Percentiles rank a stretch among this genome's conserved stretches.
These are phyloP conservation scores for Neurospora sp. DNA, from an alignment of 495 filamentous ascomycete genomes.

Conservation along the genomic window DNA sequence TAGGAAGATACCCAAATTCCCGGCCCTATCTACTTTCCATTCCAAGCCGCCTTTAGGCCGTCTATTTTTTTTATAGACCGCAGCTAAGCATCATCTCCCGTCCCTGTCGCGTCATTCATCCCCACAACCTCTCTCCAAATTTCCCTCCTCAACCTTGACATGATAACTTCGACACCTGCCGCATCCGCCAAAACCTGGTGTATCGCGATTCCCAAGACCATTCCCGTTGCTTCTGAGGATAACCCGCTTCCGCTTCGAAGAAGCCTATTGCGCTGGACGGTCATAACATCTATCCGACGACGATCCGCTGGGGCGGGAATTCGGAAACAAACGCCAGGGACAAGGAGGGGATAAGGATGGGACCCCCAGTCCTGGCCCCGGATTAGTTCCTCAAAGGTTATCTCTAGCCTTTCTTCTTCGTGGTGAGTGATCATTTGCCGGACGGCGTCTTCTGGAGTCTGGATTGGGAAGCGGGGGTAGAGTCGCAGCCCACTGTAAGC, in stretches of 20 bases:
- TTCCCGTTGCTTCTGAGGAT: background rate
- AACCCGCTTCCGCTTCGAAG: background rate
- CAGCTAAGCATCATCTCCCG: background rate
- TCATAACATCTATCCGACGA: background rate
- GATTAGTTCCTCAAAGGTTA: background rate
- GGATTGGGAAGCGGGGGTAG: background rate
- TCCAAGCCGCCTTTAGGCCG: background rate
- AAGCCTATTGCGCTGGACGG: background rate
- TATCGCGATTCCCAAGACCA: background rate
- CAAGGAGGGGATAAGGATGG: background rate
- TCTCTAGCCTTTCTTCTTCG: background rate
- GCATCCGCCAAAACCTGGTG: background rate
- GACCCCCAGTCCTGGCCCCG: background rate
- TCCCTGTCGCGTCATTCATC: background rate
- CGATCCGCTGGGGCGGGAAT: background rate
- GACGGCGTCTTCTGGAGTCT: background rate
- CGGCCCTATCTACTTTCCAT: no score
- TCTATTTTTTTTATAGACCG: background rate
- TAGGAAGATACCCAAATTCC: no score
- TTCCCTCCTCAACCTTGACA: background rate
- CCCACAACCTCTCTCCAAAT: background rate
- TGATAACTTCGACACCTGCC: background rate
- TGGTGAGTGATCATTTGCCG: background rate
- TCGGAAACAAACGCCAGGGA: background rate
- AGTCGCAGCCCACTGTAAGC: background rate